phyloP scores from a whole-genome alignment of 305 asterid genomes.

The Nicotiana rustica region DNA sequence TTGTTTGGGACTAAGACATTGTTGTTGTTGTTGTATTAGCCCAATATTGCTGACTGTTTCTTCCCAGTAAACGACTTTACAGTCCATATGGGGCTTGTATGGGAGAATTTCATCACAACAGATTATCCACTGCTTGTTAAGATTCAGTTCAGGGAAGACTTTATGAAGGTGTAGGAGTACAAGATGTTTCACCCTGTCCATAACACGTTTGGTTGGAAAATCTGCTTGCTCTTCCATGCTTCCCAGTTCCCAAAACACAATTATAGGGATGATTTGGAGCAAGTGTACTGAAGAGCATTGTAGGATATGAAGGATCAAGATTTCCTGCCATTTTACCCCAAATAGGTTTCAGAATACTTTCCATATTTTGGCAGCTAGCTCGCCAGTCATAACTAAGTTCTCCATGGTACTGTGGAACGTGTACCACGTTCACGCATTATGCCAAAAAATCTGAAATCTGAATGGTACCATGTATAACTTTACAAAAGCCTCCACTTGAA shows the following conservation, averaged over 20 bases:
- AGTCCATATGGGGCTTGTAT: neutral
- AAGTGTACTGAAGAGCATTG: slow-evolving; percentile 20
- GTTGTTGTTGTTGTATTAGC: neutral
- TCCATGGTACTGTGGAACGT: slow-evolving; percentile 3
- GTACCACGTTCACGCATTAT: neutral
- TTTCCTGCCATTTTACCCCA: neutral
- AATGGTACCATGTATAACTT: neutral
- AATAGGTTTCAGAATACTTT: neutral
- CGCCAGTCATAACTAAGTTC: neutral
- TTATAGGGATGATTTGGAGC: slow-evolving; percentile 3
- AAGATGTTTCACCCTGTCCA: neutral
- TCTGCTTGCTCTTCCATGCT: neutral
- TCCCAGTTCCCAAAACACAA: slow-evolving; percentile 5
- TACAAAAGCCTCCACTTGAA: neutral
- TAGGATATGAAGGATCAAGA: neutral
- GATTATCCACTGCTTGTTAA: slow-evolving; percentile 17
- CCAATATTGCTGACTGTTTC: neutral
- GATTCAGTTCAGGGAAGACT: slow-evolving; percentile 9
- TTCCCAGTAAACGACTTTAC: neutral
- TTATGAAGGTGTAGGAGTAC: slow-evolving; percentile 9
- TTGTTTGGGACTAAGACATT: too few species aligned
- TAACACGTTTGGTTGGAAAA: slow-evolving; percentile 20
- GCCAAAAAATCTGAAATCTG: neutral
- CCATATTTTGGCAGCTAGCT: slow-evolving; percentile 23
- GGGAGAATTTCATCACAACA: slow-evolving; percentile 12